Evolutionary conservation across 2,329 filamentous ascomycete species (phyloP), one percentile per base, ranked within the genome.

Genomic region (Falciphora oryzae): DNA sequence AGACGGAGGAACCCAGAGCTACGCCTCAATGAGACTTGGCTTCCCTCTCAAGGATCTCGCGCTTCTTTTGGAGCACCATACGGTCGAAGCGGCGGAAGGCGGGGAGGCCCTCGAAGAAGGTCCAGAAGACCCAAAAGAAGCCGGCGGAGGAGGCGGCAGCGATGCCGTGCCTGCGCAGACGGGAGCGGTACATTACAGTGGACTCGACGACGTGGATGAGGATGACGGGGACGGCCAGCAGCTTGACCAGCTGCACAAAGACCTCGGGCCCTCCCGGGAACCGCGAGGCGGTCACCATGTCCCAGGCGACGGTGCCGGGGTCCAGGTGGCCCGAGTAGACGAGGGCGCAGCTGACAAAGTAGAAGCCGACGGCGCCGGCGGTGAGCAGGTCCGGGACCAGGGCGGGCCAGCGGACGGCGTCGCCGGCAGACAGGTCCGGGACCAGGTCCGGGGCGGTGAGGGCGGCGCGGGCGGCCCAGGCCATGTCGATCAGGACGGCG

Each of bases 401-500:
- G 29, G 28, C n/a, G 14, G 44, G 57, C 57, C 68, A 66, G 7
- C 71, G 73, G 67, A 85, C 71, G 64, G 72, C 73, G 53, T 81
- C 71, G 71, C 79, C 70, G 77, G 76, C 44, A 1, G 63, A 63
- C 16, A 60, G 64, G 18, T 65, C 65, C 27, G 62, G 22, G 35
- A 61, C 62, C 13, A 60, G 27, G 53, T 28, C 25, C 32, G 25
- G 28, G 89, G 80, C 22, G 84, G 86, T 16, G 4, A 96, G 84
- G 1, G 77, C 82, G 38, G 77, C 70, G 44, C 89, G 82, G 69
- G 84, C 72, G 72, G 74, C 72, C 79, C 86, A 68, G 75, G 84
- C 74, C 86, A 97, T 90, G 63, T 87, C 85, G 61, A 96, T 86
- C 57, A 94, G 79, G 63, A 90, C 85, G 60, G 83, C 79, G 63